Percentiles rank a stretch among this genome's conserved stretches.
Conservation (phyloP, 2,329 filamentous ascomycete genomes). For the Clonostachys byssicola region DNA sequence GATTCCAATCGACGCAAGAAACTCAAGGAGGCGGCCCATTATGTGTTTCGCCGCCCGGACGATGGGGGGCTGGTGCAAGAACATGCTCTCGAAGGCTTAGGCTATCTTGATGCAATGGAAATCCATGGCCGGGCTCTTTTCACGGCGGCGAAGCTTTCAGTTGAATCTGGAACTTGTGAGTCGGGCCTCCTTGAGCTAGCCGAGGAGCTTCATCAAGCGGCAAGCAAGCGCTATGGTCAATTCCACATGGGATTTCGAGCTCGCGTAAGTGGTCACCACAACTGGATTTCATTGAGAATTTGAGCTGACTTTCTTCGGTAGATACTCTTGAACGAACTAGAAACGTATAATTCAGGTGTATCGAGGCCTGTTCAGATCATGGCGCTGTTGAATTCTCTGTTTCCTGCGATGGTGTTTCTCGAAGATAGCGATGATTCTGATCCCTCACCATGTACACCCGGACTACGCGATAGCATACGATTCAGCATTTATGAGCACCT, state of each 20-base stretch:
- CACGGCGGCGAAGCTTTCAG: constrained; percentile 8
- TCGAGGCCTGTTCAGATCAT: constrained; percentile 14
- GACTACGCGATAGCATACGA: constrained; percentile 25
- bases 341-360: constrained; percentile 1
- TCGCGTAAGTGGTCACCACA: constrained; percentile 14
- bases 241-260: constrained; percentile 25
- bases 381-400: constrained; percentile 27
- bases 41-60: constrained; percentile 17
- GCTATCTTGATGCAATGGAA: constrained; percentile 23
- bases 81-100: constrained; percentile 20
- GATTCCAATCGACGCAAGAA: constrained; percentile 18
- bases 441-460: constrained; percentile 18
- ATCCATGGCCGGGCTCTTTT: constrained; percentile 20
- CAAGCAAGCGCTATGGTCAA: constrained; percentile 17
- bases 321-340: constrained; percentile 17
- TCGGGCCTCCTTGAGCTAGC: constrained; percentile 11
- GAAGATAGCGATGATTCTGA: constrained; percentile 13
- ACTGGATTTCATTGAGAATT: neutral
- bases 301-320: constrained; percentile 5
- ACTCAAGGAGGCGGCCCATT: constrained; percentile 11
- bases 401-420: constrained; percentile 17
- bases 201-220: constrained; percentile 20
- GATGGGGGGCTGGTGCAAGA: constrained; percentile 17
- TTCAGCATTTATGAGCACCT: constrained; percentile 26
- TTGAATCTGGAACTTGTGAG: constrained; percentile 5